A percentile compares a stretch with the other conserved stretches of the same genome.
Conservation (phyloP, 768 basidiomycete species). For the Lenzites betulinus region DNA sequence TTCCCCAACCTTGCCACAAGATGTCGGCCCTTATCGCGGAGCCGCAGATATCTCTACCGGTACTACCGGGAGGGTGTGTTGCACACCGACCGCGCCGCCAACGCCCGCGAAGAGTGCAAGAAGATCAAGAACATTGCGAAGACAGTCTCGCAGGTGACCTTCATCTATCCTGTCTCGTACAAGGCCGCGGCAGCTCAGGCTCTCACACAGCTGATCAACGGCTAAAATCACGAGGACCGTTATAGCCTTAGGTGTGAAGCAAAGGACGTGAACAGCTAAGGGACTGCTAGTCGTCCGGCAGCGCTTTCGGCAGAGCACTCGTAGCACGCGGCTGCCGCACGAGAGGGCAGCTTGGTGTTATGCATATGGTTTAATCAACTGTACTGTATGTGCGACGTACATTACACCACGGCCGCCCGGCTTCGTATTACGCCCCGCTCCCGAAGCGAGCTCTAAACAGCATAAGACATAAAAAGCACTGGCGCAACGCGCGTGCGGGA, state of each 20-base stretch:
- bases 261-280: background rate
- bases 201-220: conserved; percentile 11
- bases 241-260: no score
- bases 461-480: background rate
- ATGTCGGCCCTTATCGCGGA: background rate
- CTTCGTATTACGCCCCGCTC: conserved; percentile 8
- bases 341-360: background rate
- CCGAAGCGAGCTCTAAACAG: background rate
- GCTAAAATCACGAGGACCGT: background rate
- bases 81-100: conserved; percentile 51
- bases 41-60: conserved; percentile 59
- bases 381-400: conserved; percentile 21
- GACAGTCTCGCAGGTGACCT: conserved; percentile 41
- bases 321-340: conserved; percentile 11
- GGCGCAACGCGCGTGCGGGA: background rate
- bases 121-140: conserved; percentile 56
- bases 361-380: conserved; percentile 10
- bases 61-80: conserved; percentile 55
- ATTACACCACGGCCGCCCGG: conserved; percentile 8
- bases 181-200: background rate
- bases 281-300: background rate
- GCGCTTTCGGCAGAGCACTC: background rate
- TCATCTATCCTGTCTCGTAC: background rate
- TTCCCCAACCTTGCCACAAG: background rate
- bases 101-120: conserved; percentile 63